A percentile compares a stretch with the other conserved stretches of the same genome.
These are phyloP conservation scores for Tinospora cordifolia DNA, from an alignment of 164 flowering plant genomes.

Conservation along the genomic window DNA sequence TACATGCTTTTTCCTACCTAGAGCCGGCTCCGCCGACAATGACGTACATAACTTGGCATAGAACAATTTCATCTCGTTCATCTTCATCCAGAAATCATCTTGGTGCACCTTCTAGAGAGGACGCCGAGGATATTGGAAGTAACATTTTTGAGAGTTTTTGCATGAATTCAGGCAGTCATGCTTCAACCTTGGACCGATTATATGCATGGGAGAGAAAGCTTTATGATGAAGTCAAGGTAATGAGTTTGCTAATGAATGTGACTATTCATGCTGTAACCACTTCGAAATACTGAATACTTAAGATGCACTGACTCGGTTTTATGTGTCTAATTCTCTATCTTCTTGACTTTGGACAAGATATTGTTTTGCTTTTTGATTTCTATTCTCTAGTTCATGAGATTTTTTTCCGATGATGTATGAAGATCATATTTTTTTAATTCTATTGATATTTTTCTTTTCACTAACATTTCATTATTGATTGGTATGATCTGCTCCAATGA, in stretches of 20 bases:
- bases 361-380: too few species aligned
- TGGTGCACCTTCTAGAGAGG: slow-evolving; percentile 43
- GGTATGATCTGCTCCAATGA: too few species aligned
- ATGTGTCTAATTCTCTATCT: too few species aligned
- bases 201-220: slow-evolving; percentile 98
- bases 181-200: slow-evolving; percentile 86
- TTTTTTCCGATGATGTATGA: too few species aligned
- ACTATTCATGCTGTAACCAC: neutral
- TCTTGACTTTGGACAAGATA: too few species aligned
- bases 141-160: slow-evolving; percentile 48
- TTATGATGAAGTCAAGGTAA: slow-evolving; percentile 97
- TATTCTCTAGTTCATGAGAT: too few species aligned
- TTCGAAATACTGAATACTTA: too few species aligned
- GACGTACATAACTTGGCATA: slow-evolving; percentile 90
- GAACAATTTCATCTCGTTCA: slow-evolving; percentile 71
- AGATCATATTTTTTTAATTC: too few species aligned
- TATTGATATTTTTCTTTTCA: too few species aligned
- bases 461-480: too few species aligned
- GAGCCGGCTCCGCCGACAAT: slow-evolving; percentile 49
- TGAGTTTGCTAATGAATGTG: neutral
- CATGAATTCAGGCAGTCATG: slow-evolving; percentile 92
- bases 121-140: slow-evolving; percentile 36
- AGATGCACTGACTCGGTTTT: too few species aligned
- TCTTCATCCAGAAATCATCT: slow-evolving; percentile 73
- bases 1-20: slow-evolving; percentile 16